A percentile compares a stretch with the other conserved stretches of the same genome.
Conservation (phyloP, 768 basidiomycete genomes). For the Tricholoma matsutake region DNA sequence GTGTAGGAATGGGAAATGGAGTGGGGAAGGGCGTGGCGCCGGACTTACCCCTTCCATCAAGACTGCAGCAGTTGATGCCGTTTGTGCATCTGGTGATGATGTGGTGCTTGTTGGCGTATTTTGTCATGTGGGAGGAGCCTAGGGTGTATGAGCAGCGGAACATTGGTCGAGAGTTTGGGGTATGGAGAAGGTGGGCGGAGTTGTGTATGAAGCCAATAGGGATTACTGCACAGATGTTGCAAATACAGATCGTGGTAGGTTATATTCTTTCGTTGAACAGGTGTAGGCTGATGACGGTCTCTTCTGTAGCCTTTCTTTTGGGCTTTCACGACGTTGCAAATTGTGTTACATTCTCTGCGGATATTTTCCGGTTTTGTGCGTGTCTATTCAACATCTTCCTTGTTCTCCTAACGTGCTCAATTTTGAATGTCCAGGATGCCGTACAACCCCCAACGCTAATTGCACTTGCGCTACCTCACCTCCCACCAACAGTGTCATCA, state of each 20-base stretch:
- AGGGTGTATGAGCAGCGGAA: constrained; percentile 34
- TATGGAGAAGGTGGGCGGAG: constrained; percentile 66
- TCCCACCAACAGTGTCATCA: constrained; percentile 62
- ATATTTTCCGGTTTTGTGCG: constrained; percentile 70
- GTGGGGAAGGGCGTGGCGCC: constrained; percentile 25
- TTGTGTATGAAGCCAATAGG: constrained; percentile 38
- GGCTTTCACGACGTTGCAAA: constrained; percentile 72
- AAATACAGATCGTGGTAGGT: constrained; percentile 54
- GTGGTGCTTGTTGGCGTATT: constrained; percentile 66
- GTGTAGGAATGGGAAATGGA: constrained; percentile 16
- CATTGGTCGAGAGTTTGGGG: constrained; percentile 24
- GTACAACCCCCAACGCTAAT: constrained; percentile 59
- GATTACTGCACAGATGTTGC: constrained; percentile 29
- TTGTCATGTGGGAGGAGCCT: constrained; percentile 67
- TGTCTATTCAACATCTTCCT: neutral
- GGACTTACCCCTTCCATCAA: constrained; percentile 33
- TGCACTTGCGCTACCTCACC: constrained; percentile 55
- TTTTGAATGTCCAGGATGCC: constrained; percentile 42
- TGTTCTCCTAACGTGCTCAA: neutral
- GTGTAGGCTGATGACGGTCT: neutral
- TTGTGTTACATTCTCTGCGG: constrained; percentile 67
- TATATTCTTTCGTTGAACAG: neutral
- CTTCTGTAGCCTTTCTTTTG: constrained; percentile 61
- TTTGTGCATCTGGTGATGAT: constrained; percentile 61
- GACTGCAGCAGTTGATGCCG: constrained; percentile 59